Evolutionary conservation across 2,329 filamentous ascomycete species (phyloP), one percentile per base, ranked within the genome.

Genomic region (Emmonsiellopsis sp.): DNA sequence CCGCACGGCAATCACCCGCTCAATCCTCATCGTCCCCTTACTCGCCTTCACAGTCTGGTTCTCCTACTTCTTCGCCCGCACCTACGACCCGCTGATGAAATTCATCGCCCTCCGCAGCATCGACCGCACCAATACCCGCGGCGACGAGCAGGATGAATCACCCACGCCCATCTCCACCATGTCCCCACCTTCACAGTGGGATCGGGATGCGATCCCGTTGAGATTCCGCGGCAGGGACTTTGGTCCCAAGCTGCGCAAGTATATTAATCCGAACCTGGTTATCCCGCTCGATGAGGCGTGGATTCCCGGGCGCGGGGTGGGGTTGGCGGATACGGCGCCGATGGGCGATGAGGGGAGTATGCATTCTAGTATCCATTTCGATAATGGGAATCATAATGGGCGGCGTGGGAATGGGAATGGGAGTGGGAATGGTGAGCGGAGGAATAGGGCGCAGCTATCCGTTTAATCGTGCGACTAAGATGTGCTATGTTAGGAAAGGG

Each of bases 101-200:
- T 96, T 93, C 67, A 97, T 98, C 66, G 90, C 94, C 31, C 75
- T 98, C 44, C 81, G 89, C 58, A 95, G 89, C 62, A 89, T 98
- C 55, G 81, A 85, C 59, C 77, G 82, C 30, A 78, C 81, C 2
- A 26, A 26, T 26, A 26, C 77, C 82, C 54, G 59, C 47, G 30
- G 37, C 44, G 5, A 47, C 8, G 56, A 55, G 26, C 51, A 46
- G 7, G 54, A 58, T 49, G 54, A 56, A 20, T 69, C 68, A 0
- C 65, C 69, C 3, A 70, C 69, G 1, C 64, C 67, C n/a, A 67
- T 67, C 1, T 65, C 66, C 3, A 65, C 63, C 1, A 59, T 72
- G 49, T 73, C 70, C 20, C 70, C 71, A 11, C 68, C 72, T 9
- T 72, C 71, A 4, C 67, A 70, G 2, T 65, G 73, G 55, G 72